phyloP scores from a whole-genome alignment of 495 filamentous ascomycete genomes.

The Platismatia glauca region DNA sequence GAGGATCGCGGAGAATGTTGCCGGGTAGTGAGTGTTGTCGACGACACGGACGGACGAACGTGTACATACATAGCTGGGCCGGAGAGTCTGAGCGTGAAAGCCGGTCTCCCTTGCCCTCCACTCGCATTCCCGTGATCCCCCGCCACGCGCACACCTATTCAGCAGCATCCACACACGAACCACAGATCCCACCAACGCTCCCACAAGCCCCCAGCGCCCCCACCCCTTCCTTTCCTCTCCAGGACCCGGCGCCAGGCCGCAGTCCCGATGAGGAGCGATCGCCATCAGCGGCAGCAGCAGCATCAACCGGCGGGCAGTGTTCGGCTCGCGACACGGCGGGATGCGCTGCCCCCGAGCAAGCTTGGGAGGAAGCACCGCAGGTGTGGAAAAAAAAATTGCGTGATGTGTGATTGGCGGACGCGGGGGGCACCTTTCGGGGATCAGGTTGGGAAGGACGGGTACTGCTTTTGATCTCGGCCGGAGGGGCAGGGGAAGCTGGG shows the following conservation, averaged over 20 bases:
- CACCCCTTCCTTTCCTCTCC: not conserved
- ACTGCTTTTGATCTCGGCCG: constrained; percentile 2
- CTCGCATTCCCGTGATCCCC: not conserved
- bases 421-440: not conserved
- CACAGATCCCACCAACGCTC: not conserved
- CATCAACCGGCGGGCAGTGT: constrained; percentile 5
- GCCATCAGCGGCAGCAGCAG: too few relatives aligned
- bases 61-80: too few relatives aligned
- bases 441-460: not conserved
- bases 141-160: not conserved
- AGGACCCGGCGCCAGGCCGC: not conserved
- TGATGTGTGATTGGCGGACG: not conserved
- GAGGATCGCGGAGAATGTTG: constrained; percentile 39
- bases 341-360: not conserved
- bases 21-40: too few relatives aligned
- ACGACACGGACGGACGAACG: too few relatives aligned
- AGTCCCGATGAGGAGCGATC: not conserved
- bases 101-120: not conserved
- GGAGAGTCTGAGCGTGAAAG: too few relatives aligned
- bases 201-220: not conserved
- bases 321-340: not conserved
- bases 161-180: too few relatives aligned
- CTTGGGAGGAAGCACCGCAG: not conserved
- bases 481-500: not conserved
- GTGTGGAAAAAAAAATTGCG: not conserved